A percentile compares a stretch with the other conserved stretches of the same genome.
Evolutionary conservation across 1,139 yeast genomes (phyloP).

Genomic region (Yamadazyma friedrichii): DNA sequence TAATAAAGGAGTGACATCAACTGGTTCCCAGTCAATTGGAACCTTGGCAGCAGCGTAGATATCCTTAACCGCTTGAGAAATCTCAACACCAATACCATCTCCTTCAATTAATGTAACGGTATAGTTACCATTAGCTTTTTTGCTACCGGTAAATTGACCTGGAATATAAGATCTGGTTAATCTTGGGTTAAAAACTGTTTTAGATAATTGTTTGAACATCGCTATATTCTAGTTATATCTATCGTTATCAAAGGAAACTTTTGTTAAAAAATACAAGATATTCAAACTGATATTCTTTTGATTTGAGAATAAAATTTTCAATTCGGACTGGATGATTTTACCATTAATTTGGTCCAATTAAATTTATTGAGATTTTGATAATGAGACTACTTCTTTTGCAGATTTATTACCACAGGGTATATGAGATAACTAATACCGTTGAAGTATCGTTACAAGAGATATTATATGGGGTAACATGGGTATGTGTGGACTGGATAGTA

Average conservation of each 20-base stretch:
- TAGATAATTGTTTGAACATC: conserved; percentile 47
- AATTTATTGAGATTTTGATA: background rate
- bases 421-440: no score
- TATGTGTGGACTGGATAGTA: no score
- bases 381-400: background rate
- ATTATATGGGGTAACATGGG: no score
- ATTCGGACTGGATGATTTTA: conserved; percentile 5
- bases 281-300: no score
- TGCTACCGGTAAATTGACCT: conserved; percentile 50
- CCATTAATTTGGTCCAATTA: conserved; percentile 1
- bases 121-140: conserved; percentile 64
- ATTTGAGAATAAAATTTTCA: conserved; percentile 5
- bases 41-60: conserved; percentile 91
- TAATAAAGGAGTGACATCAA: conserved; percentile 91
- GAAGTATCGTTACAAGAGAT: no score
- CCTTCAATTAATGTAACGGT: conserved; percentile 97
- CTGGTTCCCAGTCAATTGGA: conserved; percentile 96
- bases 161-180: conserved; percentile 47
- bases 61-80: conserved; percentile 87
- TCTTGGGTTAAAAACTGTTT: conserved; percentile 33
- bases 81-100: conserved; percentile 97
- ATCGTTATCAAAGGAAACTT: background rate
- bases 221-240: background rate
- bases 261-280: no score
- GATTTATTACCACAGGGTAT: background rate